A percentile compares a stretch with the other conserved stretches of the same genome.
These are phyloP conservation scores for Dendryphion nanum DNA, from an alignment of 2,329 filamentous ascomycete genomes.

Conservation along the genomic window DNA sequence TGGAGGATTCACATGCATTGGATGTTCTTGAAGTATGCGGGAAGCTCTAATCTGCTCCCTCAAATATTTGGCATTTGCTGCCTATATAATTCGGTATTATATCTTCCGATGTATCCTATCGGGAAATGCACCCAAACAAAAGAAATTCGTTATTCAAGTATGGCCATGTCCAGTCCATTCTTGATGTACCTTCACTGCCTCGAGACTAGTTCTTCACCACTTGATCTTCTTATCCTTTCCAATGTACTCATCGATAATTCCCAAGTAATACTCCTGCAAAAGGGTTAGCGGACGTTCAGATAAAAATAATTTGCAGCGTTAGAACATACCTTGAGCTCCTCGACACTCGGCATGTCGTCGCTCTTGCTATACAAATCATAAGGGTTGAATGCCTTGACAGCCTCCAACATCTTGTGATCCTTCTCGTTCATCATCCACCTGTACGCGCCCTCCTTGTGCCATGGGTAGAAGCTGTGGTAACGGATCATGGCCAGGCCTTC, in stretches of 20 bases:
- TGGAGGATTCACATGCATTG: no score
- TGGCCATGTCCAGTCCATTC: no score
- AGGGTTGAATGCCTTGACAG: slow-evolving; percentile 83
- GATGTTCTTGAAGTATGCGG: no score
- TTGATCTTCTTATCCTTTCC: slow-evolving; percentile 62
- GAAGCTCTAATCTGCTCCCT: no score
- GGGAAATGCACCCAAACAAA: no score
- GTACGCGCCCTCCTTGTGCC: slow-evolving; percentile 82
- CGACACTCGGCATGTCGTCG: slow-evolving; percentile 72
- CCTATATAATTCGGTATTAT: no score
- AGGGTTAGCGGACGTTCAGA: slow-evolving; percentile 4
- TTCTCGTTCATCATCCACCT: slow-evolving; percentile 78
- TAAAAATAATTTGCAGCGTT: not conserved
- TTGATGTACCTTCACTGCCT: not conserved
- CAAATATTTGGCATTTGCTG: no score
- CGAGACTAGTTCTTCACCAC: slow-evolving; percentile 55
- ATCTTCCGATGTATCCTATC: no score
- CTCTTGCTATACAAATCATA: slow-evolving; percentile 93
- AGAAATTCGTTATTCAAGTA: no score
- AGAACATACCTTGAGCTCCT: slow-evolving; percentile 66
- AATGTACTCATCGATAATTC: slow-evolving; percentile 73
- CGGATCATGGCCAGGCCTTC: slow-evolving; percentile 91
- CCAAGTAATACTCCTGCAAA: slow-evolving; percentile 67
- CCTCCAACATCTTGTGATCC: slow-evolving; percentile 75
- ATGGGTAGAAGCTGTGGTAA: slow-evolving; percentile 91